These are phyloP conservation scores for Candida rishiriensis DNA, from an alignment of 805 yeast genomes.

Conservation along the genomic window DNA sequence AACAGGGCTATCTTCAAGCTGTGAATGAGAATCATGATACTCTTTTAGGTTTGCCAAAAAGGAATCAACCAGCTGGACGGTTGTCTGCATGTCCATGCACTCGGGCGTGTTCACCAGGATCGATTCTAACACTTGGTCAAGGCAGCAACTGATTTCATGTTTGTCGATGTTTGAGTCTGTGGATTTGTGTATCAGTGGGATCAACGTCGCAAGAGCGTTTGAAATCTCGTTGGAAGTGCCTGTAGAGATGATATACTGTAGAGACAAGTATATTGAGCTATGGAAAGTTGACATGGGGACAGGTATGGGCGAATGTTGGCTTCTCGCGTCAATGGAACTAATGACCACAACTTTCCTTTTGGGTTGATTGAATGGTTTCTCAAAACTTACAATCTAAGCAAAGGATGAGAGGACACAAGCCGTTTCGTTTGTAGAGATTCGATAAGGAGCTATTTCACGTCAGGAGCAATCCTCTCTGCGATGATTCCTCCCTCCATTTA, in stretches of 20 bases:
- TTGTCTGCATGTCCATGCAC: not conserved
- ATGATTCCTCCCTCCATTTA: no score
- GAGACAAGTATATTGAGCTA: not conserved
- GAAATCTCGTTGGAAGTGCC: not conserved
- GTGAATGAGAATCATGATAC: not conserved
- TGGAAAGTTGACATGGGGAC: not conserved
- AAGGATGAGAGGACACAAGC: no score
- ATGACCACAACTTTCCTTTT: no score
- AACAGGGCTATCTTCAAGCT: no score
- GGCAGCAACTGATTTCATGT: not conserved
- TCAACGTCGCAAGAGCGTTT: not conserved
- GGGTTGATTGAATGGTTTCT: no score
- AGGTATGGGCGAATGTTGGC: no score
- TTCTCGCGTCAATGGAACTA: no score
- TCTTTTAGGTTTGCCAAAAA: not conserved
- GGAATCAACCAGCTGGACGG: not conserved
- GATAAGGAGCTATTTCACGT: no score
- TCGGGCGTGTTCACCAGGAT: slow-evolving; percentile 6
- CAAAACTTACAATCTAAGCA: no score
- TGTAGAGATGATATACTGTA: not conserved
- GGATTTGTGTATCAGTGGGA: not conserved
- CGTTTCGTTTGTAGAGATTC: no score
- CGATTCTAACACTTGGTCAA: slow-evolving; percentile 2
- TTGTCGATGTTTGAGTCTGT: not conserved
- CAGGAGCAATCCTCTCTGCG: no score